A percentile compares a stretch with the other conserved stretches of the same genome.
phyloP scores from a whole-genome alignment of 305 asterid species.

The Fraxinus angustifolia region DNA sequence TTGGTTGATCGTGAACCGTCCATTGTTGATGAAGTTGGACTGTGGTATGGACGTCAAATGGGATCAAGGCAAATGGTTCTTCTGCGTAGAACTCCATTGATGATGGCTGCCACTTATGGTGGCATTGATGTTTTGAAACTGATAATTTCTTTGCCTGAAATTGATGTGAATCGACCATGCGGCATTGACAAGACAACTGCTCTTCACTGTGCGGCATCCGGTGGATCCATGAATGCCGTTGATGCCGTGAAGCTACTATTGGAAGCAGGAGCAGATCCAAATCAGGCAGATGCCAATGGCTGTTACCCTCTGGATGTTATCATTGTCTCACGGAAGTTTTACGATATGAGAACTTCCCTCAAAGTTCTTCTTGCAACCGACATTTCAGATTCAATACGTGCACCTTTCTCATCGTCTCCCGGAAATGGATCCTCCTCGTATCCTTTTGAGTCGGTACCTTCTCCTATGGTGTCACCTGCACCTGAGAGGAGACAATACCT shows the following conservation, averaged over 20 bases:
- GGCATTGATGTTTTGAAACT: conserved; percentile 58
- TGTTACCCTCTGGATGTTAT: conserved; percentile 54
- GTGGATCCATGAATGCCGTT: conserved; percentile 52
- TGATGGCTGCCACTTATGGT: conserved; percentile 88
- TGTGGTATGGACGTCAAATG: conserved; percentile 77
- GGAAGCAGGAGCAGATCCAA: conserved; percentile 74
- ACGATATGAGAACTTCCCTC: conserved; percentile 35
- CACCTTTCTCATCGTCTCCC: conserved; percentile 43
- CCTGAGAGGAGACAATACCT: conserved; percentile 69
- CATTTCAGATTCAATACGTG: conserved; percentile 31
- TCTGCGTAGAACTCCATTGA: conserved; percentile 69
- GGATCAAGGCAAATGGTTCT: conserved; percentile 72
- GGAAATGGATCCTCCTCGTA: conserved; percentile 36
- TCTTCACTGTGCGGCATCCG: conserved; percentile 81
- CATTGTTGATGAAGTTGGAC: conserved; percentile 51
- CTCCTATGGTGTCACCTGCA: conserved; percentile 23
- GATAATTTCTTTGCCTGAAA: conserved; percentile 53
- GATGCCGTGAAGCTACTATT: conserved; percentile 54
- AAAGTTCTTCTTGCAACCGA: conserved; percentile 51
- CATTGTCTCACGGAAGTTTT: conserved; percentile 41
- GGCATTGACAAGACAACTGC: conserved; percentile 64
- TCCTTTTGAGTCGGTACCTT: conserved; percentile 33
- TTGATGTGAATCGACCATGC: conserved; percentile 61
- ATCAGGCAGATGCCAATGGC: conserved; percentile 53
- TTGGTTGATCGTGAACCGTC: conserved; percentile 35